These are phyloP conservation scores for Quercus wislizeni DNA, from an alignment of 306 rosid genomes.

Conservation along the genomic window DNA sequence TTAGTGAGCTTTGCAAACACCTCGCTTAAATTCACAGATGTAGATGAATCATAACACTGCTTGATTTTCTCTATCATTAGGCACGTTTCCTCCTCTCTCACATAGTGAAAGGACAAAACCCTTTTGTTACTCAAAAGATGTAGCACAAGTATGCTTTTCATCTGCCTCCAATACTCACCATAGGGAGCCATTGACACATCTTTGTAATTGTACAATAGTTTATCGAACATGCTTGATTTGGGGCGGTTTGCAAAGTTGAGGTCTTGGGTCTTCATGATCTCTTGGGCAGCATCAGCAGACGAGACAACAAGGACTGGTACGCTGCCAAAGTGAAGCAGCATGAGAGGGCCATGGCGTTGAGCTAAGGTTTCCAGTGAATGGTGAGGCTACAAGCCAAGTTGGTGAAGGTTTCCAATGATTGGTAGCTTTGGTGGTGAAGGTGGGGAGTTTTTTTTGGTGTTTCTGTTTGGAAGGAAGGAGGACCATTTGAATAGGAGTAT, in stretches of 20 bases:
- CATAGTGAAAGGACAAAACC: slow-evolving; percentile 7
- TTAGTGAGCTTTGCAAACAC: neutral
- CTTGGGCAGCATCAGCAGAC: slow-evolving; percentile 31
- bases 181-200: slow-evolving; percentile 35
- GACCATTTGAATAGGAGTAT: slow-evolving; percentile 22
- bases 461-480: neutral
- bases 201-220: slow-evolving; percentile 33
- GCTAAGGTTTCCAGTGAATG: slow-evolving; percentile 31
- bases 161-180: slow-evolving; percentile 50
- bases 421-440: slow-evolving; percentile 59
- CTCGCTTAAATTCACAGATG: slow-evolving; percentile 37
- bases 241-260: slow-evolving; percentile 29
- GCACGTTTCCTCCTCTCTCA: slow-evolving; percentile 21
- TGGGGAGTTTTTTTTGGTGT: slow-evolving; percentile 4
- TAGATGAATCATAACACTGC: neutral
- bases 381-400: slow-evolving; percentile 35
- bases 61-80: slow-evolving; percentile 25
- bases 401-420: slow-evolving; percentile 48
- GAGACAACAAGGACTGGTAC: slow-evolving; percentile 41
- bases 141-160: slow-evolving; percentile 31
- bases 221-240: neutral
- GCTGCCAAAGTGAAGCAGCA: slow-evolving; percentile 46
- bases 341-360: slow-evolving; percentile 35
- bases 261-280: slow-evolving; percentile 48
- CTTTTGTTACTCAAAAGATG: slow-evolving; percentile 27